phyloP scores from a whole-genome alignment of 306 rosid species.

The Cicer bijugum region DNA sequence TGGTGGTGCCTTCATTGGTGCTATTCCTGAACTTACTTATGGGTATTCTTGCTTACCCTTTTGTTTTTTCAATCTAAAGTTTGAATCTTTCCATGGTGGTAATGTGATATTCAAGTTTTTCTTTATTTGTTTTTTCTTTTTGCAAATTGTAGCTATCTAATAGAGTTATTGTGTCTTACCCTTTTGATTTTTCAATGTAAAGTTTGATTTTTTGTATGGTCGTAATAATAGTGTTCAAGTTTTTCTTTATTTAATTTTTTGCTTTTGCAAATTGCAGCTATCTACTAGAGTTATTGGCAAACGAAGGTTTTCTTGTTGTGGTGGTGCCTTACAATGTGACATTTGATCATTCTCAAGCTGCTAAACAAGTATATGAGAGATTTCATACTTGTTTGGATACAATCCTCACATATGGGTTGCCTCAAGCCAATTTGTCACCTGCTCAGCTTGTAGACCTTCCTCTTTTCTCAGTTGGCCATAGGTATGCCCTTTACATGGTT shows the following conservation, averaged over 20 bases:
- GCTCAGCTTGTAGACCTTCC: conserved; percentile 73
- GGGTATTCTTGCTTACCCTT: conserved; percentile 51
- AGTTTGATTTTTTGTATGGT: conserved; percentile 7
- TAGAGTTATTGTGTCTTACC: conserved; percentile 52
- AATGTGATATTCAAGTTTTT: background rate
- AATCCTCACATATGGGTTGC: conserved; percentile 69
- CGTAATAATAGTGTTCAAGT: background rate
- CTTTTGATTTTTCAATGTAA: conserved; percentile 16
- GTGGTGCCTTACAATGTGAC: conserved; percentile 91
- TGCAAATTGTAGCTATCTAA: conserved; percentile 65
- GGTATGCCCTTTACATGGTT: conserved; percentile 47
- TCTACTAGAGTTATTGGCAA: conserved; percentile 71
- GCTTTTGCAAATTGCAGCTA: conserved; percentile 60
- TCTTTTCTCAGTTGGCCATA: conserved; percentile 84
- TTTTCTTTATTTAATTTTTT: background rate
- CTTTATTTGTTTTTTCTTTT: conserved; percentile 16
- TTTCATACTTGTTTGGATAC: conserved; percentile 72
- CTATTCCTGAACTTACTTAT: conserved; percentile 90
- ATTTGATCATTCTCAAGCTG: conserved; percentile 78
- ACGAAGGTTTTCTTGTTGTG: conserved; percentile 76
- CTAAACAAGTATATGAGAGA: conserved; percentile 78
- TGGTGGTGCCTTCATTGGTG: conserved; percentile 97
- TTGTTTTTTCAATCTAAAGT: conserved; percentile 24
- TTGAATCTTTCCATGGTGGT: conserved; percentile 26
- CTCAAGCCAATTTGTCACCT: conserved; percentile 64